Conservation (phyloP, 2,329 filamentous ascomycete species). For the Mycosphaerella arachidis region DNA sequence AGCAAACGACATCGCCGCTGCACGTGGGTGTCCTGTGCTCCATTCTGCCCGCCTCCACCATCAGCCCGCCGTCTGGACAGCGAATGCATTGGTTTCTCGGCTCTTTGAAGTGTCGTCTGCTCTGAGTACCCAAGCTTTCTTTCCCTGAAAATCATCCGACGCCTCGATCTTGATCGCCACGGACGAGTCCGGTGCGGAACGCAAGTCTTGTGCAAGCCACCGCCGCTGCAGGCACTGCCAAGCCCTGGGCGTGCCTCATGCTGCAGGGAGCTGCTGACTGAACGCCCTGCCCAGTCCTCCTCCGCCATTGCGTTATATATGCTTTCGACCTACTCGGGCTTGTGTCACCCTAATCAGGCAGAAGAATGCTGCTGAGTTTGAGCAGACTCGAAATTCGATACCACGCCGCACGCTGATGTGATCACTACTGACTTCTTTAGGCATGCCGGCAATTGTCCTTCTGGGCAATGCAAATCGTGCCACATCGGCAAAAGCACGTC, state of each 20-base stretch:
- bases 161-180: slow-evolving; percentile 2
- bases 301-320: slow-evolving; percentile 9
- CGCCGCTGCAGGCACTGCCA: slow-evolving; percentile 7
- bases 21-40: not conserved
- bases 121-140: slow-evolving; percentile 10
- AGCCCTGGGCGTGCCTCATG: slow-evolving; percentile 11
- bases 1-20: not conserved
- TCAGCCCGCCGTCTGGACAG: not conserved
- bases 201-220: slow-evolving; percentile 9
- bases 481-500: not conserved
- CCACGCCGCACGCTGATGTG: not conserved
- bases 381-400: not conserved
- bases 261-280: slow-evolving; percentile 2
- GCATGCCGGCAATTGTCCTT: not conserved
- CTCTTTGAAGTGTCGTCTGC: slow-evolving; percentile 3
- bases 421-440: not conserved
- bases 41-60: not conserved
- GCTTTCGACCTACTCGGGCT: not conserved
- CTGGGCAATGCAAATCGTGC: not conserved
- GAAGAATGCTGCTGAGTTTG: not conserved
- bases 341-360: not conserved
- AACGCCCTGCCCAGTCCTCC: slow-evolving; percentile 11
- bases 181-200: slow-evolving; percentile 1
- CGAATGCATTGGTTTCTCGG: not conserved
- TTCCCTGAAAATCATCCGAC: slow-evolving; percentile 7